Conservation (phyloP, 495 filamentous ascomycete genomes). For the Cudoniella acicularis region DNA sequence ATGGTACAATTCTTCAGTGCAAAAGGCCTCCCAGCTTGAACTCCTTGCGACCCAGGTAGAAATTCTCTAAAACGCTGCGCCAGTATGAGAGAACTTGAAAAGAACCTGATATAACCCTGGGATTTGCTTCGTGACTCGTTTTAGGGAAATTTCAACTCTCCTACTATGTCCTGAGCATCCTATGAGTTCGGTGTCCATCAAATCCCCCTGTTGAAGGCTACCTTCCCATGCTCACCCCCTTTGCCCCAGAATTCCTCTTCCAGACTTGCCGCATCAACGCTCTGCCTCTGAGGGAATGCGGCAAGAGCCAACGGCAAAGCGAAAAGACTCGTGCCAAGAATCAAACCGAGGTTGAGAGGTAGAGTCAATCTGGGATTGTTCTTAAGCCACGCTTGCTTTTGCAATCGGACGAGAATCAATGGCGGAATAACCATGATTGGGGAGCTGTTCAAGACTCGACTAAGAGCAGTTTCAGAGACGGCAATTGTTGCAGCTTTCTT, state of each 20-base stretch:
- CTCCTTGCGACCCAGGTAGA: no score
- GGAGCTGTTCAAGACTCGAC: constrained; percentile 84
- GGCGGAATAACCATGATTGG: constrained; percentile 97
- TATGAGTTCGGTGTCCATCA: no score
- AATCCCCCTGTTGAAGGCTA: constrained; percentile 91
- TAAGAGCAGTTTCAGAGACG: constrained; percentile 86
- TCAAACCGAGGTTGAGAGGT: constrained; percentile 80
- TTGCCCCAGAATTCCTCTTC: constrained; percentile 79
- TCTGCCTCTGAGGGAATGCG: constrained; percentile 88
- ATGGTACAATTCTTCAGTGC: no score
- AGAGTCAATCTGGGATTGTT: constrained; percentile 64
- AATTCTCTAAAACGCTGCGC: no score
- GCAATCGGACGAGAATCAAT: constrained; percentile 75
- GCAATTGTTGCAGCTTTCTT: constrained; percentile 82
- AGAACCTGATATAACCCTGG: no score
- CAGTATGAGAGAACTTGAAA: no score
- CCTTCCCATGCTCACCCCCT: constrained; percentile 69
- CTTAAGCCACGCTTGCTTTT: constrained; percentile 72
- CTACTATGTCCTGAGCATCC: no score
- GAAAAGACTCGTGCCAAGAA: constrained; percentile 75
- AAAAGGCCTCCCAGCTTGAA: no score
- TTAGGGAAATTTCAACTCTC: no score
- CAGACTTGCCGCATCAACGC: constrained; percentile 63
- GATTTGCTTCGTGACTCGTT: constrained; percentile 1
- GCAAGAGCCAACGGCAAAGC: constrained; percentile 83